A percentile compares a stretch with the other conserved stretches of the same genome.
Evolutionary conservation across 106 monocot genomes (phyloP).

Genomic region (Phalaenopsis equestris): DNA sequence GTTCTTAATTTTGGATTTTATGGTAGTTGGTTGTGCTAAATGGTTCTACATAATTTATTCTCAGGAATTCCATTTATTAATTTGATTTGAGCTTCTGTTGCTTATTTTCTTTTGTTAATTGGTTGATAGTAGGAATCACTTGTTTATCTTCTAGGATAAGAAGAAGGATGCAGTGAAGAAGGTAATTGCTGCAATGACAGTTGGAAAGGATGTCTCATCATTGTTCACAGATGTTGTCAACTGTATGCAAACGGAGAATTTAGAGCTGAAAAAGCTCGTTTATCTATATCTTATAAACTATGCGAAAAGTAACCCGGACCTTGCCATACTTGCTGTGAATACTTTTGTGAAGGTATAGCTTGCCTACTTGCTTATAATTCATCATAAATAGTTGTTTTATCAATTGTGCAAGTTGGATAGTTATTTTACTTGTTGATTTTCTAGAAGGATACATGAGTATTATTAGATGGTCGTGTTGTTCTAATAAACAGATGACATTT

Average conservation of each 20-base stretch:
- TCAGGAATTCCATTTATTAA: not conserved
- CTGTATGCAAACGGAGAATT: constrained; percentile 99
- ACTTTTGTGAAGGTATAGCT: constrained; percentile 89
- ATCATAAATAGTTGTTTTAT: not conserved
- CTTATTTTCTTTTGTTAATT: constrained; percentile 3
- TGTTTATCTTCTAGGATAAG: constrained; percentile 62
- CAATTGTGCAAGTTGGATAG: not conserved
- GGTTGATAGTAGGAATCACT: constrained; percentile 1
- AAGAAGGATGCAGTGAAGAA: constrained; percentile 99
- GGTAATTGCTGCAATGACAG: constrained; percentile 99
- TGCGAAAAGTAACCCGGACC: constrained; percentile 99
- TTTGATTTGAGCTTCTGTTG: constrained; percentile 6
- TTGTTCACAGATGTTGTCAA: constrained; percentile 99
- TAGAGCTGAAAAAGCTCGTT: constrained; percentile 98
- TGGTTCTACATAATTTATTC: not conserved
- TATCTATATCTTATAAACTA: constrained; percentile 99
- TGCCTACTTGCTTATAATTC: not conserved
- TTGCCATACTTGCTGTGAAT: constrained; percentile 98
- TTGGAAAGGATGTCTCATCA: constrained; percentile 99
- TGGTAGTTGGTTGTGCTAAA: not conserved
- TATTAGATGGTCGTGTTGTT: not conserved
- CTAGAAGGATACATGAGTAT: not conserved
- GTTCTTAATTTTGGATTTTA: not conserved
- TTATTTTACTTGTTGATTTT: not conserved
- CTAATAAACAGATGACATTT: not conserved